Evolutionary conservation across 2,329 filamentous ascomycete genomes (phyloP).

Genomic region (Fusarium buharicum): DNA sequence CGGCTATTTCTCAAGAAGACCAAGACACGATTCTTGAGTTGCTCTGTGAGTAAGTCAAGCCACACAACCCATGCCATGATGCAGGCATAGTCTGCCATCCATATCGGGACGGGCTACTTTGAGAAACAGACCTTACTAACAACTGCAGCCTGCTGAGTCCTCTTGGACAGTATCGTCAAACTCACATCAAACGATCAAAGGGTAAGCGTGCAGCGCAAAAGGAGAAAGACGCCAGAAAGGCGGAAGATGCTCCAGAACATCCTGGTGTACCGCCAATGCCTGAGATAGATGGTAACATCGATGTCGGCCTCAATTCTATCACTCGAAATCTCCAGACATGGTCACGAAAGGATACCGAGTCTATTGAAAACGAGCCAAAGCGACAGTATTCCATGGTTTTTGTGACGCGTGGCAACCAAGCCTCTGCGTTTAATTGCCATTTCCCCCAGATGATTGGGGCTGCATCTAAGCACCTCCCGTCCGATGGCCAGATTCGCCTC

Average conservation of each 20-base stretch:
- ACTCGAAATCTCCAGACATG: constrained; percentile 66
- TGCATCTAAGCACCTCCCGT: constrained; percentile 57
- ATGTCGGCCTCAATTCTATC: constrained; percentile 73
- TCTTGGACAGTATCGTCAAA: constrained; percentile 69
- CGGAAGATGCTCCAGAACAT: constrained; percentile 28
- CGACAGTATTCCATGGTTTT: constrained; percentile 64
- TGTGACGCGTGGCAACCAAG: constrained; percentile 66
- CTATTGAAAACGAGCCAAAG: not conserved
- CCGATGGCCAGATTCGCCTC: constrained; percentile 61
- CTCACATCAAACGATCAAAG: constrained; percentile 66
- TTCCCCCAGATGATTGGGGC: constrained; percentile 65
- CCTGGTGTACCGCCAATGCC: constrained; percentile 55
- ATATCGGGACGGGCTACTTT: not conserved
- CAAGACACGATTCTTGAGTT: constrained; percentile 74
- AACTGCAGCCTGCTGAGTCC: constrained; percentile 67
- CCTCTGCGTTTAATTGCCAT: constrained; percentile 68
- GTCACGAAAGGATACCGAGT: constrained; percentile 36
- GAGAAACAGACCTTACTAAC: constrained; percentile 11
- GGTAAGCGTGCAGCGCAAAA: constrained; percentile 67
- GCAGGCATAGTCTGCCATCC: not conserved
- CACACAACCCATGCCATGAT: not conserved
- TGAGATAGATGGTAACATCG: constrained; percentile 65
- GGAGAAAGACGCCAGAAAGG: constrained; percentile 54
- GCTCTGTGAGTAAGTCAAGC: constrained; percentile 67
- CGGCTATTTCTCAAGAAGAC: constrained; percentile 64